phyloP scores from a whole-genome alignment of 495 filamentous ascomycete species.

The Trichoderma reesei region DNA sequence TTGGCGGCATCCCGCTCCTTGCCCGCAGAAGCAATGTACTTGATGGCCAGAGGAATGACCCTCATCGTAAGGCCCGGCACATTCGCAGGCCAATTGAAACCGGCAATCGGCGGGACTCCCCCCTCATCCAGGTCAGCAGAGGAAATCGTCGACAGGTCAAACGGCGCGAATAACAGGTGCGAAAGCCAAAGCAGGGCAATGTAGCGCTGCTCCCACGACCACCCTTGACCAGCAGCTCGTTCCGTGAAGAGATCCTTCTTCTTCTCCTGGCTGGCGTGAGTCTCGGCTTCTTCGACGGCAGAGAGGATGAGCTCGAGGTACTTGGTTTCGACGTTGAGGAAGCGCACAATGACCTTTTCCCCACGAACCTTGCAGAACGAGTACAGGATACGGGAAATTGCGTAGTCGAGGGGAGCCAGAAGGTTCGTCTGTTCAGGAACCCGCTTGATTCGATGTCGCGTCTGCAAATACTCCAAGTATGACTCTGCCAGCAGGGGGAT shows the following conservation, averaged over 20 bases:
- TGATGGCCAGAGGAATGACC: conserved; percentile 59
- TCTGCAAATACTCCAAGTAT: conserved; percentile 59
- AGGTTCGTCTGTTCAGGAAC: conserved; percentile 30
- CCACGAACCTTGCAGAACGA: conserved; percentile 91
- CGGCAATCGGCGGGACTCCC: conserved; percentile 21
- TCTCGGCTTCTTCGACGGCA: conserved; percentile 47
- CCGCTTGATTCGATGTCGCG: conserved; percentile 20
- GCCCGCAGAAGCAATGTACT: conserved; percentile 61
- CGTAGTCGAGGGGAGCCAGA: conserved; percentile 51
- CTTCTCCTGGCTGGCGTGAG: conserved; percentile 14
- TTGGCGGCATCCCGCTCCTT: conserved; percentile 86
- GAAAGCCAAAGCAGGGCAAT: conserved; percentile 86
- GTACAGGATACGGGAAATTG: conserved; percentile 71
- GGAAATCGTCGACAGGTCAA: conserved; percentile 81
- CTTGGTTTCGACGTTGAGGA: conserved; percentile 79
- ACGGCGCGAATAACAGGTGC: conserved; percentile 85
- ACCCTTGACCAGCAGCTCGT: conserved; percentile 18
- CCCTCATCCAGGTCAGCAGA: conserved; percentile 38
- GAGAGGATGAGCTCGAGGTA: conserved; percentile 69
- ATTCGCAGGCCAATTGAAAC: conserved; percentile 37
- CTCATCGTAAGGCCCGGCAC: conserved; percentile 61
- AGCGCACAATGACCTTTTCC: conserved; percentile 80
- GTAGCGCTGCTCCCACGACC: conserved; percentile 82
- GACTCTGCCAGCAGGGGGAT: conserved; percentile 62
- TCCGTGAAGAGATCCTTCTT: conserved; percentile 8